These are phyloP conservation scores for Talaromyces albobiverticillius DNA, from an alignment of 2,329 filamentous ascomycete species.

Conservation along the genomic window DNA sequence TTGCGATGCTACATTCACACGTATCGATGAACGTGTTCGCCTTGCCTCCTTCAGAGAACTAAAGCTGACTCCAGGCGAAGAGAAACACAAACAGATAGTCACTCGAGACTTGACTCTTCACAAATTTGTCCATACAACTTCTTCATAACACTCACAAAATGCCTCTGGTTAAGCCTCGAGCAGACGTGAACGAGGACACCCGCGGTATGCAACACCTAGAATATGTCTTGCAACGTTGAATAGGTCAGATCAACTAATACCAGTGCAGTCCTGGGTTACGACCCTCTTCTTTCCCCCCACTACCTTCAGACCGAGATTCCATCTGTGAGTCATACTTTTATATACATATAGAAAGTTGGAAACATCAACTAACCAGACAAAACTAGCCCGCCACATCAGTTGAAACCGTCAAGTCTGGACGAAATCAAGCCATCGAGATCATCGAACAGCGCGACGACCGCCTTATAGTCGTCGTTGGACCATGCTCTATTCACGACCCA, in stretches of 20 bases:
- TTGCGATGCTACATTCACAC: not conserved
- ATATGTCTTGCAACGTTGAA: not conserved
- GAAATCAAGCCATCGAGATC: slow-evolving; percentile 64
- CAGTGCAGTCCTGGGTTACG: slow-evolving; percentile 89
- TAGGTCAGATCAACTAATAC: not conserved
- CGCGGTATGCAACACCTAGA: slow-evolving; percentile 32
- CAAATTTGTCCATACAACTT: not conserved
- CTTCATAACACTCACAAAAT: slow-evolving; percentile 23
- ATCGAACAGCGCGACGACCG: slow-evolving; percentile 75
- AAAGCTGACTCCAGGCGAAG: not conserved
- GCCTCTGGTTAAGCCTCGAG: slow-evolving; percentile 38
- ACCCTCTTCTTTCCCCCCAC: slow-evolving; percentile 85
- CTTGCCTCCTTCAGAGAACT: not conserved
- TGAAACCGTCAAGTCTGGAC: slow-evolving; percentile 41
- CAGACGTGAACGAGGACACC: slow-evolving; percentile 45
- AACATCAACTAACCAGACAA: slow-evolving; percentile 1
- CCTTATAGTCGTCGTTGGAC: slow-evolving; percentile 89
- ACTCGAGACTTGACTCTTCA: not conserved
- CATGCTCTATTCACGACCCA: slow-evolving; percentile 97
- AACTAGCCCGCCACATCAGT: slow-evolving; percentile 37
- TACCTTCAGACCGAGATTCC: slow-evolving; percentile 85
- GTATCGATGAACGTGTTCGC: not conserved
- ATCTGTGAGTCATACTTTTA: slow-evolving; percentile 53
- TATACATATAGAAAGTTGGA: slow-evolving; percentile 17
- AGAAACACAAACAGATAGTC: not conserved